A percentile compares a stretch with the other conserved stretches of the same genome.
These are phyloP conservation scores for Kingdonia uniflora DNA, from an alignment of 164 flowering plant species.

Conservation along the genomic window DNA sequence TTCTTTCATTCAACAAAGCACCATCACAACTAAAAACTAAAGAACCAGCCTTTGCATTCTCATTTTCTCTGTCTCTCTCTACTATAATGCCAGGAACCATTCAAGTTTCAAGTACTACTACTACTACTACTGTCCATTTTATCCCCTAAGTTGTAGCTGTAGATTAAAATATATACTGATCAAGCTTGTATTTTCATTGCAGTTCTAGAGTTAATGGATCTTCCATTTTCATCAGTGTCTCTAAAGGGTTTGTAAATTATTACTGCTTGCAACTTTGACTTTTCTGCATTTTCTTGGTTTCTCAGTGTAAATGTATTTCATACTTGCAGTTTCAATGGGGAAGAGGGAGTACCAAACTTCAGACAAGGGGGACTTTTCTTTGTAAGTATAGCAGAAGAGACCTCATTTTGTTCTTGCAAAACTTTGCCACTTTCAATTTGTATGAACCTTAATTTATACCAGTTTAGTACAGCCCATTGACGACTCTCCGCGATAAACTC, in stretches of 20 bases:
- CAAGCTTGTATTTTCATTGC: slow-evolving; percentile 5
- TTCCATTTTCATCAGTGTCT: slow-evolving; percentile 36
- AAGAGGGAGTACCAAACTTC: slow-evolving; percentile 41
- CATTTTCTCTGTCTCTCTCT: too few species aligned
- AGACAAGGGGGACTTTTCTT: slow-evolving; percentile 57
- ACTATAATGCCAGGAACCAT: slow-evolving; percentile 90
- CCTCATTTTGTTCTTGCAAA: neutral
- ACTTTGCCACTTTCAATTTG: neutral
- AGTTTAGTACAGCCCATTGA: slow-evolving; percentile 49
- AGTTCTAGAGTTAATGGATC: slow-evolving; percentile 58
- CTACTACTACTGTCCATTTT: neutral
- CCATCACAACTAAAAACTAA: too few species aligned
- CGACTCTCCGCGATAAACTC: slow-evolving; percentile 53
- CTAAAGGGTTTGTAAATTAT: slow-evolving; percentile 31
- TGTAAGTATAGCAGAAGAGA: slow-evolving; percentile 32
- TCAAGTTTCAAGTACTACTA: slow-evolving; percentile 59
- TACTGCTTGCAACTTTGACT: neutral
- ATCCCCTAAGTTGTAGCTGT: neutral
- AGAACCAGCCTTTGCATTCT: too few species aligned
- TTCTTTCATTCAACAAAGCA: too few species aligned
- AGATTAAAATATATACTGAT: slow-evolving; percentile 1
- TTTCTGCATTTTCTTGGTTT: slow-evolving; percentile 2
- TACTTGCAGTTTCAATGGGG: slow-evolving; percentile 69
- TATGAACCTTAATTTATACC: slow-evolving; percentile 6
- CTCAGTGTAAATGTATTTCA: neutral